Evolutionary conservation across 2,329 filamentous ascomycete genomes (phyloP).

Genomic region (Fusarium annulatum): DNA sequence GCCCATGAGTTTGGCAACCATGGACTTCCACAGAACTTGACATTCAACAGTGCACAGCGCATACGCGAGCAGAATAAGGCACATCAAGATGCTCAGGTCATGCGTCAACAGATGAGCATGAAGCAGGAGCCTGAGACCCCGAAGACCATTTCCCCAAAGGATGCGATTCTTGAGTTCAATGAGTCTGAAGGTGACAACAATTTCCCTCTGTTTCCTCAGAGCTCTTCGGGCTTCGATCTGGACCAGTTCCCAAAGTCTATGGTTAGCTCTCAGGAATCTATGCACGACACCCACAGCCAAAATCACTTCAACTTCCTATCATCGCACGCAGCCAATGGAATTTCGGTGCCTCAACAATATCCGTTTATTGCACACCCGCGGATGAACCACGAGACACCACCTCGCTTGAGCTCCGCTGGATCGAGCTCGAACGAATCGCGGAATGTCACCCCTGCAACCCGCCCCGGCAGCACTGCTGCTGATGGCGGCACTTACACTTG

Average conservation of each 20-base stretch:
- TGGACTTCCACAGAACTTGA: constrained; percentile 33
- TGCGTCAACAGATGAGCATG: constrained; percentile 55
- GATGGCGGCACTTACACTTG: constrained; percentile 95
- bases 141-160: constrained; percentile 96
- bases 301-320: constrained; percentile 48
- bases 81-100: constrained; percentile 64
- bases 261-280: constrained; percentile 30
- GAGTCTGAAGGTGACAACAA: constrained; percentile 77
- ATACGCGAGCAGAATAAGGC: constrained; percentile 71
- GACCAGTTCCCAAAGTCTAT: constrained; percentile 54
- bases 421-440: constrained; percentile 51
- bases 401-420: constrained; percentile 57
- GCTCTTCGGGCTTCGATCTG: constrained; percentile 60
- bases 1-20: constrained; percentile 55
- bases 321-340: constrained; percentile 51
- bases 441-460: constrained; percentile 48
- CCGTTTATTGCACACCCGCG: constrained; percentile 58
- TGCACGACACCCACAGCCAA: constrained; percentile 33
- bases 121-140: constrained; percentile 62
- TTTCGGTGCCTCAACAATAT: constrained; percentile 63
- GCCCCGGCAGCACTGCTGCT: constrained; percentile 73
- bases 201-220: constrained; percentile 78
- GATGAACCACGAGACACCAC: constrained; percentile 49
- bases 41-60: constrained; percentile 66
- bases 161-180: constrained; percentile 86